Percentiles rank a stretch among this genome's conserved stretches.
These are phyloP conservation scores for Skeletonema marinoi DNA, from an alignment of 108 stramenopile genomes.

Conservation along the genomic window DNA sequence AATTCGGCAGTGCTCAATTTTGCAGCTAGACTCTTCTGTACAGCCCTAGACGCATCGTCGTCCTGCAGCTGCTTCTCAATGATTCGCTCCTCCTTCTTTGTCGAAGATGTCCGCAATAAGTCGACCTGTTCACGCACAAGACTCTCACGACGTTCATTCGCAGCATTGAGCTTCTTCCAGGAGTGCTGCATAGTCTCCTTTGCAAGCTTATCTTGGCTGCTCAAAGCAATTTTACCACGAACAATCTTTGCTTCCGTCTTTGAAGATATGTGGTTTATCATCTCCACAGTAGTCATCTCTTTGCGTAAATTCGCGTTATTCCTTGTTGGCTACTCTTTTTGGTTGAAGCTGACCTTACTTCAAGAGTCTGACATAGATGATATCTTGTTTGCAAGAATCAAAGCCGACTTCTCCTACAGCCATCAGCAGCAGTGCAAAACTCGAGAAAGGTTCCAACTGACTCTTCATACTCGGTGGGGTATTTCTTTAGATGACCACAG, in stretches of 20 bases:
- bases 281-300: slow-evolving; percentile 3
- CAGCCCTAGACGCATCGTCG: background rate
- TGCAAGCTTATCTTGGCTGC: background rate
- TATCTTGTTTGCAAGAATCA: background rate
- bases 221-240: slow-evolving; percentile 4
- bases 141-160: slow-evolving; percentile 15
- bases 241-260: slow-evolving; percentile 15
- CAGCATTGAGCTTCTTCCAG: slow-evolving; percentile 12
- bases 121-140: slow-evolving; percentile 10
- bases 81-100: slow-evolving; percentile 4
- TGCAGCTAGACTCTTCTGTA: background rate
- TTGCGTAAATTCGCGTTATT: slow-evolving; percentile 16
- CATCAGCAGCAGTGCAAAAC: slow-evolving; percentile 14
- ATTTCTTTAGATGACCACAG: slow-evolving; percentile 62
- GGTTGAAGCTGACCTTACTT: too few relatives aligned
- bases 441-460: slow-evolving; percentile 14
- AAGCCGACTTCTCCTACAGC: background rate
- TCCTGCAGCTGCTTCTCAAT: background rate
- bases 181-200: slow-evolving; percentile 2
- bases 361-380: background rate
- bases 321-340: too few relatives aligned
- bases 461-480: slow-evolving; percentile 54
- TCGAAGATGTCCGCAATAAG: background rate
- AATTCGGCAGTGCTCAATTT: slow-evolving; percentile 4
- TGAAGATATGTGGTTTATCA: background rate